Base-by-base conservation (phyloP, 345 rosid genomes). In the Populus davidiana region DNA sequence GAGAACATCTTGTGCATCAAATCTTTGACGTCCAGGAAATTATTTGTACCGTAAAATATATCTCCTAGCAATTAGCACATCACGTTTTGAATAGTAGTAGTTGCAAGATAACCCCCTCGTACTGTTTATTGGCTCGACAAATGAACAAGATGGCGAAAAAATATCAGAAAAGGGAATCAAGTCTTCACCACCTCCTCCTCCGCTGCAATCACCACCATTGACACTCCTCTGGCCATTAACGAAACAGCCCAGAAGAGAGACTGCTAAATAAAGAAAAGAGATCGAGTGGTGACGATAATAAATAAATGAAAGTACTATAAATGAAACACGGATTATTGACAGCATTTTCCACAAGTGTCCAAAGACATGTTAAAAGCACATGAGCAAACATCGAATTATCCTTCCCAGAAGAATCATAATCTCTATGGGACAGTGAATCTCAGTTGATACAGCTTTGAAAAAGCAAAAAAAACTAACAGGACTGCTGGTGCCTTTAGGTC, bases 1-100 rank as follows among this genome's bases (percentile, higher is more conserved):
- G 1, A 81, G 47, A 52, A 83, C 71, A 41, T 86, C 88, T 76
- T 81, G 49, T 65, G 41, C 25, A 7, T 69, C 17, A 39, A 14
- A 38, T 78, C 83, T 5, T 77, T 35, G 5, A 63, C n/a, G 2
- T 71, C 83, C 6, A 5, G 61, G 18, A 70, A 25, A 74, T 86
- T 86, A 64, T 71, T 81, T 0, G 74, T 62, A 0, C 88, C 88
- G 38, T 73, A 83, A 71, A 83, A 76, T 31, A 76, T 47, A 43
- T 85, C 81, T 29, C 47, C 75, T 6, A 7, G 9, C 27, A 27
- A 27, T 27, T 27, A 27, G 1, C 62, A 50, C 27, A 25, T 23
- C 64, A 36, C 36, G 27, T 36, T 61, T 56, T 27, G 36, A 33
- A 1, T 20, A 20, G 59, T 52, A 7, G 59, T 52, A 18, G n/a